phyloP scores from a whole-genome alignment of 345 rosid genomes.

The Alliaria petiolata region DNA sequence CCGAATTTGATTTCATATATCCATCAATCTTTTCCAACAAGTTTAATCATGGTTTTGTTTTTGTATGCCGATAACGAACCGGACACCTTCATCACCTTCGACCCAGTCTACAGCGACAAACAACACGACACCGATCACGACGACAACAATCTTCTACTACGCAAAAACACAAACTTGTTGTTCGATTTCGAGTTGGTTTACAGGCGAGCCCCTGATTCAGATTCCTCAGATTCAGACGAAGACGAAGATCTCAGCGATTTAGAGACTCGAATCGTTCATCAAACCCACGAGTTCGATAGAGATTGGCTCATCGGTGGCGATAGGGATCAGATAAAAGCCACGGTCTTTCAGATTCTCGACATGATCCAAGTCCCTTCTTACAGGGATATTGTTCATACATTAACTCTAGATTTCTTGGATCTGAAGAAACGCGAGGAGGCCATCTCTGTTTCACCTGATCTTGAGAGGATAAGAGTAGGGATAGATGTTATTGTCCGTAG shows the following conservation, averaged over 20 bases:
- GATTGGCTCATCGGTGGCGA: constrained; percentile 7
- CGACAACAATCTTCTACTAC: neutral
- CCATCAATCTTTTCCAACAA: neutral
- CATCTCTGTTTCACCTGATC: too few species aligned
- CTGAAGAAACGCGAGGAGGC: too few species aligned
- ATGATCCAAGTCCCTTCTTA: neutral
- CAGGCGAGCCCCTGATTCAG: neutral
- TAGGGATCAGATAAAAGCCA: neutral
- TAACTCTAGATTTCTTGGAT: too few species aligned
- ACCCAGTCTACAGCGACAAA: neutral
- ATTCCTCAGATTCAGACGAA: neutral
- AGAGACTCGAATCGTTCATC: neutral
- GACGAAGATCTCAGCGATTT: neutral
- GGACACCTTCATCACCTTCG: neutral
- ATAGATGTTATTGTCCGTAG: too few species aligned
- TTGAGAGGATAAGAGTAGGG: too few species aligned
- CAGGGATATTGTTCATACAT: too few species aligned
- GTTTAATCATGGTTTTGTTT: neutral
- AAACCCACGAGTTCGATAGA: neutral
- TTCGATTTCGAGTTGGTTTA: neutral
- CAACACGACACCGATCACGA: too few species aligned
- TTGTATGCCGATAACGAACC: neutral
- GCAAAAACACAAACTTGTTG: neutral
- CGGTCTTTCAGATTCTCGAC: neutral
- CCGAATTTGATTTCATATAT: neutral